Evolutionary conservation across 2,329 filamentous ascomycete genomes (phyloP).

Genomic region (Phoma sp.): DNA sequence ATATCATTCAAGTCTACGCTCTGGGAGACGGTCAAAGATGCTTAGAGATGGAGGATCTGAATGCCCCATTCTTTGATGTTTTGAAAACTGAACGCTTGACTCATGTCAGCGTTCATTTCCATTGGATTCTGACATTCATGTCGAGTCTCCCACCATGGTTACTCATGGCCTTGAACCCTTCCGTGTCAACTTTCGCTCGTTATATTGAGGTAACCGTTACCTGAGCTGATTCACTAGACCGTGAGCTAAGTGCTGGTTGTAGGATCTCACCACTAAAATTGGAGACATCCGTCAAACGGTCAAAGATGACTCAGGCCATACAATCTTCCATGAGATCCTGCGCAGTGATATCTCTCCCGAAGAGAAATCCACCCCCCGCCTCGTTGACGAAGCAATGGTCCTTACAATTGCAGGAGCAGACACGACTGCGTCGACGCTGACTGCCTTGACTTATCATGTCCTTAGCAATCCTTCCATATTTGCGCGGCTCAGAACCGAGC

Average conservation of each 20-base stretch:
- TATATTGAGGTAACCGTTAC: too few species aligned
- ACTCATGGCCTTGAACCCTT: too few species aligned
- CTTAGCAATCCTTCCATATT: slow-evolving; percentile 5
- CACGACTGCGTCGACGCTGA: slow-evolving; percentile 11
- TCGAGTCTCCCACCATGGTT: too few species aligned
- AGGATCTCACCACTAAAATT: too few species aligned
- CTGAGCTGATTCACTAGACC: too few species aligned
- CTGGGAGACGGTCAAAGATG: slow-evolving; percentile 15
- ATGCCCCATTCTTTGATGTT: too few species aligned
- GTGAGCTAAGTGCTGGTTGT: too few species aligned
- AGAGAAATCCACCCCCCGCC: slow-evolving; percentile 17
- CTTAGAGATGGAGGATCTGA: slow-evolving; percentile 4
- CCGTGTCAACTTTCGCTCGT: too few species aligned
- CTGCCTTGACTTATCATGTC: slow-evolving; percentile 13
- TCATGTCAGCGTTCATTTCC: too few species aligned
- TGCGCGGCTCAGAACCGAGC: slow-evolving; percentile 4
- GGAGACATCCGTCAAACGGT: too few species aligned
- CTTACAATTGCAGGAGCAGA: slow-evolving; percentile 17
- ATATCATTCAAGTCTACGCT: slow-evolving; percentile 5
- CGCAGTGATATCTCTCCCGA: slow-evolving; percentile 29
- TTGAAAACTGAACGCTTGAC: too few species aligned
- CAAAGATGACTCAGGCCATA: neutral
- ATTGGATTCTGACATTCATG: too few species aligned
- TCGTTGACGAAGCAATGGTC: slow-evolving; percentile 19
- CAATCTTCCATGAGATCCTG: slow-evolving; percentile 42